Base-by-base conservation (phyloP, 192 early-diverging fungal genomes). In the Podila minutissima region DNA sequence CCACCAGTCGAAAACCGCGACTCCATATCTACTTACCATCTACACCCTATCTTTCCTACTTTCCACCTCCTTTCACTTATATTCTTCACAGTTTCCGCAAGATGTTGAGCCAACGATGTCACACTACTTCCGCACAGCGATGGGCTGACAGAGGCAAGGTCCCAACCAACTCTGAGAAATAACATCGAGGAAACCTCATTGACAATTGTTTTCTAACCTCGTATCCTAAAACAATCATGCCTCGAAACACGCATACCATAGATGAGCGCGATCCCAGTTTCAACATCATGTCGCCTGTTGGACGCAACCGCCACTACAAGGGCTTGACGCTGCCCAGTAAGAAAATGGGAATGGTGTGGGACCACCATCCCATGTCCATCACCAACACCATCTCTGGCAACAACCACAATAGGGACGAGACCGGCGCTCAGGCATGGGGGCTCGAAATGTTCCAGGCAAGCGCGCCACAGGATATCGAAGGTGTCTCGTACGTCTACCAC, bases 201-300 rank as follows among this genome's bases (percentile, higher is more conserved):
- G 5, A 33, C 33, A 33, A 8, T 9, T 2, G 6, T 26, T 37
- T 26, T 26, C 64, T 51, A 51, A 49, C 15, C n/a, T 22, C 19
- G 13, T 38, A 0, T 64, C 41, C n/a, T 46, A 26, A 22, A 64
- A 22, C 1, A 20, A 24, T 7, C 35, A 50, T 48, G 41, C 8
- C 15, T 17, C 15, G 41, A 46, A 46, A 46, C 13, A 4, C 41
- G 41, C 15, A 12, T 22, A 20, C 4, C 11, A 12, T 38, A 77
- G 68, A 77, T n/a, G 63, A 61, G 9, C 49, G 74, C 58, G 74
- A 77, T 20, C 37, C 61, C n/a, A 53, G 35, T 19, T 77, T 71
- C 57, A 77, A 72, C 33, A 46, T 78, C 65, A 81, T 81, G 76
- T 81, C 76, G 5, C 76, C 76, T 4, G 46, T 57, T 17, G 62